Evolutionary conservation across 179 eudicot genomes (phyloP).

Genomic region (Silene vulgaris): DNA sequence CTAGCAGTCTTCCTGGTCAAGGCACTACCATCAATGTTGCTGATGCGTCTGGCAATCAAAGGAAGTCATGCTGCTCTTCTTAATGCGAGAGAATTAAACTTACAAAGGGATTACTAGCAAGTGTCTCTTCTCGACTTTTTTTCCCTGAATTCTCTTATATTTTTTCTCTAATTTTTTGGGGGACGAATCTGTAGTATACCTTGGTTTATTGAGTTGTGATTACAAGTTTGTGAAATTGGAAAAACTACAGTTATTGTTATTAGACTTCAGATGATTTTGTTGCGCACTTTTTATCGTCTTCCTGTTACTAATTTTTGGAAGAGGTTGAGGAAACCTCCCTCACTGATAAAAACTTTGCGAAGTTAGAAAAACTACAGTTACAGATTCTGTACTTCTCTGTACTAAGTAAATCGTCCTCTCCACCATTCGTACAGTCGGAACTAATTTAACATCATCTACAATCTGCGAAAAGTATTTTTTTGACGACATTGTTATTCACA

Average conservation of each 20-base stretch:
- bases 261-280: slow-evolving; percentile 30
- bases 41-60: slow-evolving; percentile 38
- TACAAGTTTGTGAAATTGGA: slow-evolving; percentile 33
- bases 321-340: slow-evolving; percentile 15
- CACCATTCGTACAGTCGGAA: no score
- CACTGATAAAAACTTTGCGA: background rate
- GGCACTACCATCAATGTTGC: slow-evolving; percentile 54
- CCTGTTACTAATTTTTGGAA: slow-evolving; percentile 11
- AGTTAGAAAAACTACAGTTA: no score
- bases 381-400: no score
- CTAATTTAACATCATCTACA: no score
- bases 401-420: no score
- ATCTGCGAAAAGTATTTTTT: no score
- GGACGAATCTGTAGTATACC: slow-evolving; percentile 38
- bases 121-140: slow-evolving; percentile 23
- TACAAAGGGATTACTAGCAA: slow-evolving; percentile 31
- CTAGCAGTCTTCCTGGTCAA: slow-evolving; percentile 46
- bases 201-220: slow-evolving; percentile 29
- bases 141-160: slow-evolving; percentile 17
- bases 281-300: background rate
- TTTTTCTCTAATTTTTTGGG: slow-evolving; percentile 27
- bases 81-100: slow-evolving; percentile 24
- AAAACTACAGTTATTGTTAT: slow-evolving; percentile 28
- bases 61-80: slow-evolving; percentile 43
- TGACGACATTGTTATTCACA: no score